A percentile compares a stretch with the other conserved stretches of the same genome.
Evolutionary conservation across 495 filamentous ascomycete species (phyloP).

Genomic region (Annulohypoxylon moriforme): DNA sequence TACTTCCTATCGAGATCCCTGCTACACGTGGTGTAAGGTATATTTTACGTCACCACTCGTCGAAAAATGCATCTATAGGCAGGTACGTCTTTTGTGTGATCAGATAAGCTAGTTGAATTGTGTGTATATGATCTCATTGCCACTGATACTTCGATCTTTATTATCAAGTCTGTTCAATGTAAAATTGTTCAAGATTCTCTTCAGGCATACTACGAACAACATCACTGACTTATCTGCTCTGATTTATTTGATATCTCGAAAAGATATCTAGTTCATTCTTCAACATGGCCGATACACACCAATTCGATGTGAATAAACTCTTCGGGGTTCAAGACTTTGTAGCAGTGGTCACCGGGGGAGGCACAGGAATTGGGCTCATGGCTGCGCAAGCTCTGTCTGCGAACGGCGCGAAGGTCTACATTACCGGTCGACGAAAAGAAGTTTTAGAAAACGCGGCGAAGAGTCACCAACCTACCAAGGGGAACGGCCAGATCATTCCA

Average conservation of each 20-base stretch:
- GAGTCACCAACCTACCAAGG: conserved; percentile 46
- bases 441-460: conserved; percentile 63
- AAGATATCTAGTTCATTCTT: not conserved
- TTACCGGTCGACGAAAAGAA: conserved; percentile 69
- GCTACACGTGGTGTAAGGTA: conserved; percentile 9
- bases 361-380: conserved; percentile 69
- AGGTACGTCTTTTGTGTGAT: conserved; percentile 8
- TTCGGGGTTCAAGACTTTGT: conserved; percentile 67
- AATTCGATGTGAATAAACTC: conserved; percentile 54
- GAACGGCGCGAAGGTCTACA: conserved; percentile 75
- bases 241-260: not conserved
- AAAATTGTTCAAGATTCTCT: not conserved
- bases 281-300: conserved; percentile 47
- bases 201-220: not conserved
- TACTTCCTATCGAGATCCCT: conserved; percentile 12
- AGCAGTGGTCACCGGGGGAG: conserved; percentile 70
- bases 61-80: not conserved
- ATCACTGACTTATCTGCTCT: not conserved
- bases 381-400: conserved; percentile 70
- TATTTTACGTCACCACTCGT: conserved; percentile 42
- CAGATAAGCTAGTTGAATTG: not conserved
- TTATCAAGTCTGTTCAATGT: not conserved
- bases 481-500: conserved; percentile 50
- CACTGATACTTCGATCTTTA: not conserved
- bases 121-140: conserved; percentile 30